These are phyloP conservation scores for Teratosphaeria pseudoeucalypti DNA, from an alignment of 2,329 filamentous ascomycete species.

Conservation along the genomic window DNA sequence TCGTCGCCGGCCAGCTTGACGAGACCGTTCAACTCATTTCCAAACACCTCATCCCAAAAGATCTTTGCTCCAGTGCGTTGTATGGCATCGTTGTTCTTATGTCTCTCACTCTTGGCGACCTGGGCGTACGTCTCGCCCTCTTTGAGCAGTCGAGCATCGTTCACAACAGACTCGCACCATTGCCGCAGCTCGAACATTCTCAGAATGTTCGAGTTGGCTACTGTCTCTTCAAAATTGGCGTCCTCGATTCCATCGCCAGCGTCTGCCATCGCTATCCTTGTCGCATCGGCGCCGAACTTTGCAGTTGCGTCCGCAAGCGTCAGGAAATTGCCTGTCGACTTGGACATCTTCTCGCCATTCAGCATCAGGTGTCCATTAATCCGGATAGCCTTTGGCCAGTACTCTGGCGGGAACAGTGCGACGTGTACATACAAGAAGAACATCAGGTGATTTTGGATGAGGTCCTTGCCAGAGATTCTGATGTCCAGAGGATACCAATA, in stretches of 20 bases:
- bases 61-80: slow-evolving; percentile 65
- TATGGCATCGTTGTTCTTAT: slow-evolving; percentile 44
- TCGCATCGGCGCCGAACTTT: slow-evolving; percentile 92
- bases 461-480: slow-evolving; percentile 79
- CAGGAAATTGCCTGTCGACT: slow-evolving; percentile 95
- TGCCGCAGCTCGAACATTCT: slow-evolving; percentile 73
- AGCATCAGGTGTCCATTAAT: slow-evolving; percentile 88
- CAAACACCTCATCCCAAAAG: slow-evolving; percentile 81
- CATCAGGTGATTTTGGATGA: slow-evolving; percentile 89
- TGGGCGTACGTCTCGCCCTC: slow-evolving; percentile 33
- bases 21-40: slow-evolving; percentile 82
- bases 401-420: slow-evolving; percentile 76
- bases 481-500: slow-evolving; percentile 96
- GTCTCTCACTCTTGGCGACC: slow-evolving; percentile 31
- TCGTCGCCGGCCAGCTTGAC: slow-evolving; percentile 69
- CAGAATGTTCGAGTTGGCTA: slow-evolving; percentile 84
- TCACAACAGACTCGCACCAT: slow-evolving; percentile 80
- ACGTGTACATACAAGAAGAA: slow-evolving; percentile 93
- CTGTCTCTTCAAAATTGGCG: slow-evolving; percentile 92
- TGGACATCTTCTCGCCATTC: slow-evolving; percentile 98
- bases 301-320: slow-evolving; percentile 74
- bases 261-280: slow-evolving; percentile 82
- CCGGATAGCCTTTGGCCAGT: slow-evolving; percentile 79
- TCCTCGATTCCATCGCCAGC: slow-evolving; percentile 90
- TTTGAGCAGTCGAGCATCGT: slow-evolving; percentile 44